Conservation (phyloP, 345 rosid genomes). For the Eucalyptus pauciflora region DNA sequence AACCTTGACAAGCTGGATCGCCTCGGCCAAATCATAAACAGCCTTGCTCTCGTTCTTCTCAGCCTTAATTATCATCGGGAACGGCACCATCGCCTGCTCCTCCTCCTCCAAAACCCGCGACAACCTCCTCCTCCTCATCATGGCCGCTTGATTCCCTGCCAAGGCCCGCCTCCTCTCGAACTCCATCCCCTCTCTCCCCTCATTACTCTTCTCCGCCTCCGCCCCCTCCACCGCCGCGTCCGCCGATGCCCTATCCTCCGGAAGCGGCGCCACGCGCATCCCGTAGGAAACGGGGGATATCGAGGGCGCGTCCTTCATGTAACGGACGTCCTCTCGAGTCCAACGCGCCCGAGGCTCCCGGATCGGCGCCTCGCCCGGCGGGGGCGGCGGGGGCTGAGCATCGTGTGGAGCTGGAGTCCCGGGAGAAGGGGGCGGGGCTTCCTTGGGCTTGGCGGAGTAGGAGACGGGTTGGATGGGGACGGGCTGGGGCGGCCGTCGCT, state of each 20-base stretch:
- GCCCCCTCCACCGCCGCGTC: constrained; percentile 18
- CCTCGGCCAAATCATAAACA: constrained; percentile 71
- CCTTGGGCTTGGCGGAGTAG: constrained; percentile 47
- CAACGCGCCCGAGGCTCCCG: not conserved
- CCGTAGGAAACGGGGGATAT: constrained; percentile 68
- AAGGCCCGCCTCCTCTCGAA: constrained; percentile 30
- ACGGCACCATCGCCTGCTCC: constrained; percentile 40
- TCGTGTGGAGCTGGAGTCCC: not conserved
- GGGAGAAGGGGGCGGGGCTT: not conserved
- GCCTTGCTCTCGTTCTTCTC: constrained; percentile 50
- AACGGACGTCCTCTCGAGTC: constrained; percentile 76
- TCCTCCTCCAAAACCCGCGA: constrained; percentile 2
- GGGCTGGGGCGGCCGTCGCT: not conserved
- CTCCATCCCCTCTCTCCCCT: constrained; percentile 15
- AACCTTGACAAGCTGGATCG: constrained; percentile 84
- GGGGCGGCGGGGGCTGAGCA: not conserved
- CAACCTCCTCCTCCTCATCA: constrained; percentile 21
- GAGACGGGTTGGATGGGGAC: constrained; percentile 44
- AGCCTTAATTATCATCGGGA: constrained; percentile 53
- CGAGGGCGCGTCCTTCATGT: constrained; percentile 42
- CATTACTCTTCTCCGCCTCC: not conserved
- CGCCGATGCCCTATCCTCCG: constrained; percentile 37
- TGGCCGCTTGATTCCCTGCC: constrained; percentile 9
- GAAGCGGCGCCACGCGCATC: constrained; percentile 71
- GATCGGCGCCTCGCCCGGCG: not conserved